Conservation (phyloP, 2,329 filamentous ascomycete species). For the Dactylonectria estremocensis region DNA sequence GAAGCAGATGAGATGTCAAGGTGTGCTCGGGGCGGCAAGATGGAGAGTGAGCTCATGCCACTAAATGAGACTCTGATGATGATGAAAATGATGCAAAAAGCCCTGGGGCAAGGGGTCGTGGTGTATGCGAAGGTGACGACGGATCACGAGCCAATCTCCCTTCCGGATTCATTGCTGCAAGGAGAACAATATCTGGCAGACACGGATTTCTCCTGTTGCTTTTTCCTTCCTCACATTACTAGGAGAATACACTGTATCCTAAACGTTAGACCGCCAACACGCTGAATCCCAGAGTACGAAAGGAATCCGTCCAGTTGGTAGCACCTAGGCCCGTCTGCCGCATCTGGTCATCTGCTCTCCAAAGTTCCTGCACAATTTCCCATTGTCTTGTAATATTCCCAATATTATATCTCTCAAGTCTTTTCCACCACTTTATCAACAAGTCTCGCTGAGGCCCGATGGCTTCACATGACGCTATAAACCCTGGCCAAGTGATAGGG, state of each 20-base stretch:
- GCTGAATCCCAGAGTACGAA: slow-evolving; percentile 1
- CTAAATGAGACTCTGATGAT: slow-evolving; percentile 81
- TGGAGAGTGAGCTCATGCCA: slow-evolving; percentile 77
- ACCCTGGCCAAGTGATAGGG: slow-evolving; percentile 23
- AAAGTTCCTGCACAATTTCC: slow-evolving; percentile 28
- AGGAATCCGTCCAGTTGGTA: slow-evolving; percentile 15
- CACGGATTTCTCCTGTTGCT: too few relatives aligned
- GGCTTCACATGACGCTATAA: slow-evolving; percentile 29
- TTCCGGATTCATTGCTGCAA: too few relatives aligned
- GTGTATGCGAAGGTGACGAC: too few relatives aligned
- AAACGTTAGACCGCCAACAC: slow-evolving; percentile 20
- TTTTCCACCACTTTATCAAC: slow-evolving; percentile 29
- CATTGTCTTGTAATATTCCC: slow-evolving; percentile 29
- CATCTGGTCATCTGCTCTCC: slow-evolving; percentile 25
- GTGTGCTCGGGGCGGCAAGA: slow-evolving; percentile 56
- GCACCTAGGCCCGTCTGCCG: slow-evolving; percentile 1
- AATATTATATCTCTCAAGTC: slow-evolving; percentile 28
- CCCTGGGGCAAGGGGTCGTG: slow-evolving; percentile 60
- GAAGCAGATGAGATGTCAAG: too few relatives aligned
- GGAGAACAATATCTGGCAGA: too few relatives aligned
- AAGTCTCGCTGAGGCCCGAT: slow-evolving; percentile 10
- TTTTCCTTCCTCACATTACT: too few relatives aligned
- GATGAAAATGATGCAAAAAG: slow-evolving; percentile 76
- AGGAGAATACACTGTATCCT: too few relatives aligned
- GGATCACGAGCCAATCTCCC: too few relatives aligned